phyloP scores from a whole-genome alignment of 2,329 filamentous ascomycete species.

The Dryadomyces sulphureus region DNA sequence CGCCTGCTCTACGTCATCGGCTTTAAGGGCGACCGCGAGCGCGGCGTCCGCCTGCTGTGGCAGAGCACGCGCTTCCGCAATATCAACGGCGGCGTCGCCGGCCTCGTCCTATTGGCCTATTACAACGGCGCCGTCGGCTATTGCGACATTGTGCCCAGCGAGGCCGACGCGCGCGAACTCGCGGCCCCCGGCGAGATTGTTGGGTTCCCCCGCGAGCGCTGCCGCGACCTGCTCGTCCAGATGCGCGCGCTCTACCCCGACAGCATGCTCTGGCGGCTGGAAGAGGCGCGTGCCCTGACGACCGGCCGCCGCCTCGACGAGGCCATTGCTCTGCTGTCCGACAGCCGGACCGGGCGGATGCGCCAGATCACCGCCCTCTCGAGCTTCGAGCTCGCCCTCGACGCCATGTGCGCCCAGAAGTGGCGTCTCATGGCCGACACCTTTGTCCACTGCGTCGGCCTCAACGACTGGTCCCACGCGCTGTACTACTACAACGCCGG shows the following conservation, averaged over 20 bases:
- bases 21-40: constrained; percentile 75
- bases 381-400: constrained; percentile 70
- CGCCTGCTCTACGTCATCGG: constrained; percentile 77
- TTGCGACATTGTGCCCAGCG: constrained; percentile 68
- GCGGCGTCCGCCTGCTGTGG: constrained; percentile 80
- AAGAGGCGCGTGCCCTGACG: constrained; percentile 67
- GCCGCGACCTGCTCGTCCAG: constrained; percentile 49
- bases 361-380: constrained; percentile 78
- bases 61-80: constrained; percentile 73
- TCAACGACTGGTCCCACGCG: constrained; percentile 84
- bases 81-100: constrained; percentile 83
- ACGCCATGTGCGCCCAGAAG: constrained; percentile 63
- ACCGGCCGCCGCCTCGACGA: constrained; percentile 50
- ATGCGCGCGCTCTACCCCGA: constrained; percentile 72
- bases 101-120: constrained; percentile 65
- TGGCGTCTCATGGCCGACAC: constrained; percentile 59
- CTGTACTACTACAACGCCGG: constrained; percentile 85
- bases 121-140: constrained; percentile 79
- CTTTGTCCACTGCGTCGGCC: constrained; percentile 59
- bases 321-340: constrained; percentile 50
- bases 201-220: constrained; percentile 57
- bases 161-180: constrained; percentile 32
- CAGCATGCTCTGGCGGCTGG: constrained; percentile 72
- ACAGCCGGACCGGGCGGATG: constrained; percentile 52
- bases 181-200: constrained; percentile 42